These are phyloP conservation scores for Petunia axillaris DNA, from an alignment of 257 asterid genomes.

Conservation along the genomic window DNA sequence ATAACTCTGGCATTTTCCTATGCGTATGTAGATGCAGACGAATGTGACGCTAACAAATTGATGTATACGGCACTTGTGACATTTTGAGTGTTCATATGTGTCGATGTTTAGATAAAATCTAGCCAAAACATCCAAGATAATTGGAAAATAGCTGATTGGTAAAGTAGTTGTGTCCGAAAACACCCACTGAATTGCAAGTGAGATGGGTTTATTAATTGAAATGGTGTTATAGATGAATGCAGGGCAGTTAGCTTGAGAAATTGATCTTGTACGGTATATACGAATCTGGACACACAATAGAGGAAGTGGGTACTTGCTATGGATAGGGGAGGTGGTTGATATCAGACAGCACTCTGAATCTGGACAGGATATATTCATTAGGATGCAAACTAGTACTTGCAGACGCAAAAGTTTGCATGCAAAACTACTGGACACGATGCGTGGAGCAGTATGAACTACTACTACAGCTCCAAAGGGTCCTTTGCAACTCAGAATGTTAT, in stretches of 20 bases:
- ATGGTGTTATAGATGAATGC: slow-evolving; percentile 34
- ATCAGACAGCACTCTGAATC: slow-evolving; percentile 16
- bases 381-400: too few relatives aligned
- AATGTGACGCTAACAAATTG: slow-evolving; percentile 31
- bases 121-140: slow-evolving; percentile 26
- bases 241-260: slow-evolving; percentile 25
- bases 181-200: slow-evolving; percentile 24
- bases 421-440: slow-evolving; percentile 61
- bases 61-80: slow-evolving; percentile 32
- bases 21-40: slow-evolving; percentile 22
- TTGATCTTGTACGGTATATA: slow-evolving; percentile 37
- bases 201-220: slow-evolving; percentile 29
- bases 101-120: slow-evolving; percentile 26
- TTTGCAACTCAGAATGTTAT: slow-evolving; percentile 69
- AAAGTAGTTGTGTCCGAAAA: slow-evolving; percentile 27
- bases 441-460: slow-evolving; percentile 82
- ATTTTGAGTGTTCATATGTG: slow-evolving; percentile 24
- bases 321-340: slow-evolving; percentile 36
- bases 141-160: slow-evolving; percentile 34
- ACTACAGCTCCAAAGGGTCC: slow-evolving; percentile 71
- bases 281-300: slow-evolving; percentile 22
- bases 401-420: slow-evolving; percentile 66
- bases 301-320: slow-evolving; percentile 37
- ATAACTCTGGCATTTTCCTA: too few relatives aligned
- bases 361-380: slow-evolving; percentile 37